Evolutionary conservation across 805 yeast genomes (phyloP).

Genomic region (Candida corydali): DNA sequence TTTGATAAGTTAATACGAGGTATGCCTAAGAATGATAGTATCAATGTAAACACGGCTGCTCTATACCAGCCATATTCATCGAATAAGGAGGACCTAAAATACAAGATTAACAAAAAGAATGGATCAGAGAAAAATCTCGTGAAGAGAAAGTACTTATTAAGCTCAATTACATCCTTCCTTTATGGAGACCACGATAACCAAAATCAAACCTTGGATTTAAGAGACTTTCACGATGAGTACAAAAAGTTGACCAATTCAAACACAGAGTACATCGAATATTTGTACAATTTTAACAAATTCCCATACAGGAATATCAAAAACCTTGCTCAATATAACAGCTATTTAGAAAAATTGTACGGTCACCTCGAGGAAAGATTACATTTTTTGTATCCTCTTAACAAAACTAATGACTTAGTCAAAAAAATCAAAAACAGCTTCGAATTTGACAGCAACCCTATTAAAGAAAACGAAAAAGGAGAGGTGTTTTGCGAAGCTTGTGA

Average conservation of each 20-base stretch:
- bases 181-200: constrained; percentile 56
- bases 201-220: constrained; percentile 63
- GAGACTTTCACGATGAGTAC: constrained; percentile 49
- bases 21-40: constrained; percentile 5
- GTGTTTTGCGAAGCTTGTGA: constrained; percentile 63
- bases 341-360: constrained; percentile 39
- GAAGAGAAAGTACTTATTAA: constrained; percentile 37
- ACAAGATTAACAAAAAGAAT: constrained; percentile 9
- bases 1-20: constrained; percentile 13
- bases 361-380: constrained; percentile 50
- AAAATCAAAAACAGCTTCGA: constrained; percentile 9
- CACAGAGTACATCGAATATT: constrained; percentile 47
- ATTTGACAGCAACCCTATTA: constrained; percentile 8
- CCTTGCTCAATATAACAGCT: constrained; percentile 32
- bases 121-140: constrained; percentile 19
- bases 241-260: constrained; percentile 30
- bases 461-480: constrained; percentile 19
- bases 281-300: constrained; percentile 43
- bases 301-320: constrained; percentile 9
- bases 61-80: constrained; percentile 24
- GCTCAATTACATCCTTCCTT: constrained; percentile 48
- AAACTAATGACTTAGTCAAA: constrained; percentile 24
- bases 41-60: constrained; percentile 12
- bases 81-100: constrained; percentile 6
- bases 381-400: constrained; percentile 47